Evolutionary conservation across 345 rosid genomes (phyloP), one percentile per base, ranked within the genome.

Genomic region (Bruguiera sexangula): DNA sequence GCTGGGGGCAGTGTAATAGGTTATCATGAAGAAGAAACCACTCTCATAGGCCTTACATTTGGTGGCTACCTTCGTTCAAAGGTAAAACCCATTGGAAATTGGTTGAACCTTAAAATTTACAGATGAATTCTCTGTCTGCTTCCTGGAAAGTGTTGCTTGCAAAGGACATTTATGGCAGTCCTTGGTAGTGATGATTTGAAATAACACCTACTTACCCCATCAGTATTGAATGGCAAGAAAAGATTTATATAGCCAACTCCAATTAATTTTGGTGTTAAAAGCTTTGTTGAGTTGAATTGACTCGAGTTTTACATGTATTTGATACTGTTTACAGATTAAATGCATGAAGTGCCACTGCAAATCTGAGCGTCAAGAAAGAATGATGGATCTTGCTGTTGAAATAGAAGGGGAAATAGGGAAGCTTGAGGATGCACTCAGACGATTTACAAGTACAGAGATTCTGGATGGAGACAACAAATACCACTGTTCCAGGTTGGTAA

Each of bases 361-460:
- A 73, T 92, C 96, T 46, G 99, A 88, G 75, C 81, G 84, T 72
- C 87, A 76, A 24, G 99, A 96, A 84, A 85, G 90, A 82, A 92
- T 96, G 87, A 96, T 96, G 98, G 98, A 96, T 83, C 88, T 96
- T 64, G 85, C 99, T 5, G 94, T 96, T 78, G 99, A 96, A 85
- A 90, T 92, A 69, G 97, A 83, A 68, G 98, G 99, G 63, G 95
- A 87, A 67, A 82, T 92, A 72, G 85, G 82, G 63, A 90, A 85
- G 75, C 86, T 96, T 65, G 99, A 96, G 78, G 98, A 89, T 73
- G 99, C 97, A 63, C 91, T 96, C 74, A 82, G 73, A 66, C 89
- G 82, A 68, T 96, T 90, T 78, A 92, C 98, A 0, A 65, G 87
- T 75, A 86, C 88, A 19, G 99, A 96, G 83, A 80, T 87, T 81